phyloP scores from a whole-genome alignment of 2,329 filamentous ascomycete genomes.

The Xylariaceae sp. region DNA sequence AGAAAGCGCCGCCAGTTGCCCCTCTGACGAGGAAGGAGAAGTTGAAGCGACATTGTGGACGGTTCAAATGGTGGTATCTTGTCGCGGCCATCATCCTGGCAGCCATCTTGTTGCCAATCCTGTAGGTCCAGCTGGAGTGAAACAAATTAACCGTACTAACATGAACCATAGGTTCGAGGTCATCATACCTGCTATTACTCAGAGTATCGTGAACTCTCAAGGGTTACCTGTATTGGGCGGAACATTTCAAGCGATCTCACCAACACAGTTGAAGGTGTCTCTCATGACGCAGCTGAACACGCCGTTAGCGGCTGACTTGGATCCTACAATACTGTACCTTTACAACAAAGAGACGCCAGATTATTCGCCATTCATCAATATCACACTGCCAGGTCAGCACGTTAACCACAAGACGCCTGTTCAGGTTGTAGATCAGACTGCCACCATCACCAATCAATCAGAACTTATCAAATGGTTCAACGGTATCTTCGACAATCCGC shows the following conservation, averaged over 20 bases:
- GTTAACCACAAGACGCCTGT: conserved; percentile 38
- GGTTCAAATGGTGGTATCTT: conserved; percentile 45
- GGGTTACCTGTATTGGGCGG: conserved; percentile 39
- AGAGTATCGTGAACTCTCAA: conserved; percentile 42
- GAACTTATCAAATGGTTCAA: conserved; percentile 41
- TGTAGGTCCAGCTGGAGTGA: conserved; percentile 35
- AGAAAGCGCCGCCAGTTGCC: conserved; percentile 22
- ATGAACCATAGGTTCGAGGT: conserved; percentile 40
- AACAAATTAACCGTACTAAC: conserved; percentile 6
- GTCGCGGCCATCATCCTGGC: conserved; percentile 40
- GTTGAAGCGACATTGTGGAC: conserved; percentile 39
- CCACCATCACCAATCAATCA: conserved; percentile 36
- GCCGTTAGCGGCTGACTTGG: conserved; percentile 36
- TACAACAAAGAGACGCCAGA: conserved; percentile 39
- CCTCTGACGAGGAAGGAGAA: conserved; percentile 36
- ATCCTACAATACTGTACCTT: conserved; percentile 38
- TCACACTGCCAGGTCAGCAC: conserved; percentile 33
- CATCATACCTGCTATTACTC: conserved; percentile 45
- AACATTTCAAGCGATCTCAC: conserved; percentile 33
- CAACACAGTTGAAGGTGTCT: conserved; percentile 34
- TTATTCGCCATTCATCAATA: conserved; percentile 30
- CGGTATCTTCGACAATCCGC: conserved; percentile 37
- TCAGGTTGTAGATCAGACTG: conserved; percentile 33
- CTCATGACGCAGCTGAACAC: conserved; percentile 38
- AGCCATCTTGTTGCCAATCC: conserved; percentile 43